Base-by-base conservation (phyloP, 1,284 basidiomycete species). In the Athelia psychrophila region DNA sequence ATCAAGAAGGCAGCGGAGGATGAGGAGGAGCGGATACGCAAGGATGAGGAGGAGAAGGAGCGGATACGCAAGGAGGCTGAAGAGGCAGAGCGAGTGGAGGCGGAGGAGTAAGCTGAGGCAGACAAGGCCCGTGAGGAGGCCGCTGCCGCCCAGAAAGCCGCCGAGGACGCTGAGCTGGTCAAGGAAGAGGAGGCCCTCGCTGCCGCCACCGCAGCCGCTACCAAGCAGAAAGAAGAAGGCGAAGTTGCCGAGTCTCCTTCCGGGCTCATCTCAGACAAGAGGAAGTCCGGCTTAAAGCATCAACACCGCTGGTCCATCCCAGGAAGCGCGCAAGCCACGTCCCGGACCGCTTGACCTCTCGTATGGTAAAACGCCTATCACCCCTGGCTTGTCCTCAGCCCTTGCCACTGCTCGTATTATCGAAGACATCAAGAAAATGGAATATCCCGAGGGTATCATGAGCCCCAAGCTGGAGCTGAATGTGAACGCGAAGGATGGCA, bases 291-390 rank as follows among this genome's bases (percentile, higher is more conserved):
- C 19, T 71, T 88, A 20, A n/a, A 81, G 83, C 42, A 86, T 88
- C 65, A 82, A 84, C 59, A 88, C 86, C 2, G 57, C 71, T 15
- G 24, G 2, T 25, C 69, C 65, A 23, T 68, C 71, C 58, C 65
- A 67, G 44, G 60, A 68, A 18, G 60, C 68, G 25, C 64, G 72
- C 15, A 73, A 73, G 60, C 75, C 69, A 49, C 80, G 86, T 18
- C 89, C 90, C 48, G 84, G 85, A 48, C 83, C 83, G 44, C 80
- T 94, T 40, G 86, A 93, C 60, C 79, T 91, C 49, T 77, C 80
- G 10, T 72, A 59, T 44, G 66, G 66, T 0, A 35, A 35, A 18
- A 18, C 70, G n/a, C 64, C 76, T 25, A 60, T 76, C 45, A 65
- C 70, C 36, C 66, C 62, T 24, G 69, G 81, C 42, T 74, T n/a